Percentiles rank a stretch among this genome's conserved stretches.
These are phyloP conservation scores for Saccharomyces mikatae DNA, from an alignment of 805 yeast genomes.

Conservation along the genomic window DNA sequence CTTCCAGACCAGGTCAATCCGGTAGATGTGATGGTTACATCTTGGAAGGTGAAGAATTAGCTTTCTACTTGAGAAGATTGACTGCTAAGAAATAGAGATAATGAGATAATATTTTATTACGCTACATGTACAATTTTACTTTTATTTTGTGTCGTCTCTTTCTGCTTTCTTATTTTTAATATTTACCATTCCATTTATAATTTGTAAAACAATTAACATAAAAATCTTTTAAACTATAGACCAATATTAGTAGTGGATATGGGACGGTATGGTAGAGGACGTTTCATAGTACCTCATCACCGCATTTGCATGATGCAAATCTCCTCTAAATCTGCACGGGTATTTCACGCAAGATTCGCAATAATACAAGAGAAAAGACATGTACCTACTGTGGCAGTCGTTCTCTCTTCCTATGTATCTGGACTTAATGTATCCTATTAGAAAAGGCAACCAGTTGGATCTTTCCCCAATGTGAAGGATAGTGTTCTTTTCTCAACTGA, in stretches of 20 bases:
- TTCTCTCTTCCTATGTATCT: not conserved
- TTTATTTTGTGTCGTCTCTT: slow-evolving; percentile 5
- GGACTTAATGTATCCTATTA: not conserved
- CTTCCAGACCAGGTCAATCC: slow-evolving; percentile 99
- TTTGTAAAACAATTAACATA: not conserved
- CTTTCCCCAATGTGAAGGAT: not conserved
- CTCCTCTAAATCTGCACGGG: not conserved
- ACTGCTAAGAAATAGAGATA: slow-evolving; percentile 84
- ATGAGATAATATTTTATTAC: slow-evolving; percentile 1
- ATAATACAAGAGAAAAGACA: not conserved
- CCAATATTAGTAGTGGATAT: not conserved
- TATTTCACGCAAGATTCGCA: not conserved
- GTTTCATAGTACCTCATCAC: not conserved
- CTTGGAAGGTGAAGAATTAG: slow-evolving; percentile 99
- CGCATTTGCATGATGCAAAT: no score
- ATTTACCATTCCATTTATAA: not conserved
- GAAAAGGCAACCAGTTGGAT: not conserved
- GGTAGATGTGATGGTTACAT: slow-evolving; percentile 99
- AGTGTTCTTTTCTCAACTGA: not conserved
- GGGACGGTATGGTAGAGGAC: not conserved
- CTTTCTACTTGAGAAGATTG: slow-evolving; percentile 98
- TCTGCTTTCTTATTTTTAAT: not conserved
- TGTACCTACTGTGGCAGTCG: not conserved
- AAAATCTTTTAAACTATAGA: not conserved
- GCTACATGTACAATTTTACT: slow-evolving; percentile 14